Base-by-base conservation (phyloP, 2,329 filamentous ascomycete species). In the Lasiodiplodia sp. region DNA sequence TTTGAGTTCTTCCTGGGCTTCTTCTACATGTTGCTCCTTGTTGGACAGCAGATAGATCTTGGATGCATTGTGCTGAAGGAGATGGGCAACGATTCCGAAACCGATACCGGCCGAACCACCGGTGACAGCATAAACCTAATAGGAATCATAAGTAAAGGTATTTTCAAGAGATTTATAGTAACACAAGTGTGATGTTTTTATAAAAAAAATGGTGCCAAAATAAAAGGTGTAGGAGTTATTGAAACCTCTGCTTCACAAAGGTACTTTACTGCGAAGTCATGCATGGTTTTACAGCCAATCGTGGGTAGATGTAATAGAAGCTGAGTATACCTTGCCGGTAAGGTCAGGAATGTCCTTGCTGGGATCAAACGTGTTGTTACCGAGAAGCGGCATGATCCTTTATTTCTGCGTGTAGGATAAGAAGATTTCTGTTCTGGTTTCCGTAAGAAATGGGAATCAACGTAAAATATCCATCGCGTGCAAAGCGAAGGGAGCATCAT, bases 21-120 rank as follows among this genome's bases (percentile, higher is more conserved):
- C 80, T 21, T 78, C 72, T n/a, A 82, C 78, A 72, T 86, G 83
- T 25, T 85, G 76, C 71, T 83, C 81, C 57, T 85, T 85, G 69
- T 82, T 83, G 21, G 82, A 82, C 4, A 86, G 78, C 3, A 86
- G 77, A 69, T 84, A 84, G 57, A 86, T 80, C 68, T 81, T 83
- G 4, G 76, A 74, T 1, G 81, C 77, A 56, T 82, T 83, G 73
- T 85, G 83, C 71, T 86, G 82, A 3, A 86, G 80, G n/a, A 86
- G 75, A 70, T 87, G 85, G 8, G 84, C 83, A 34, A 82, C 79
- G 56, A 86, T 86, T 28, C 84, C 84, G 69, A 81, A 86, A 18
- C 84, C 84, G 38, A 85, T 85, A 23, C 83, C 83, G n/a, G 82
- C 81, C 23, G 79, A 82, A 25, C 83, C 83, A n/a, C 83, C 82